These are phyloP conservation scores for Volvox africanus DNA, from an alignment of 139 green algal species.

Conservation along the genomic window DNA sequence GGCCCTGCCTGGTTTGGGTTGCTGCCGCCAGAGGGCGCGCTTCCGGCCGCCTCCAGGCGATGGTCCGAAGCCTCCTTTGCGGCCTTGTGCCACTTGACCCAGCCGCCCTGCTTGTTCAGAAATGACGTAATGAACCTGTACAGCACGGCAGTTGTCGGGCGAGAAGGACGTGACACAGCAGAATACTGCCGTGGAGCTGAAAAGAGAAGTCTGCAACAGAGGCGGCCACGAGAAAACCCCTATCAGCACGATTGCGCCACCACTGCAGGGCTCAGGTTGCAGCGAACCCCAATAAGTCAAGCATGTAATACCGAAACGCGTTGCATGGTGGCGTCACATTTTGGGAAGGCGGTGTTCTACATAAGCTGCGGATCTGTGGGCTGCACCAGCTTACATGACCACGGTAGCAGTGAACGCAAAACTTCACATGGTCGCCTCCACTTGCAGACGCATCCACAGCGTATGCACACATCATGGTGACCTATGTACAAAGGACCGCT, in stretches of 20 bases:
- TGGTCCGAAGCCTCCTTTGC: neutral
- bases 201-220: too few relatives aligned
- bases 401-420: neutral
- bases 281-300: too few relatives aligned
- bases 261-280: too few relatives aligned
- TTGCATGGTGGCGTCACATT: too few relatives aligned
- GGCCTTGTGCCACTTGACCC: conserved; percentile 53
- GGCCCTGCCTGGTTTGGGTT: neutral
- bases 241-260: too few relatives aligned
- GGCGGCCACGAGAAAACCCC: too few relatives aligned
- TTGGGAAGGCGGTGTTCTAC: too few relatives aligned
- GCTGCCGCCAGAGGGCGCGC: neutral
- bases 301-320: too few relatives aligned
- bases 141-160: neutral
- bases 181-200: neutral
- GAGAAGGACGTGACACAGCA: neutral
- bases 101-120: conserved; percentile 53
- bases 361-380: too few relatives aligned
- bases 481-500: too few relatives aligned
- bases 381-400: neutral
- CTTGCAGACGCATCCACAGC: neutral
- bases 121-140: conserved; percentile 60
- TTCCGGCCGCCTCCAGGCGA: neutral
- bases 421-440: neutral
- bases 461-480: neutral